Evolutionary conservation across 768 basidiomycete genomes (phyloP).

Genomic region (Gloeophyllum trabeum): DNA sequence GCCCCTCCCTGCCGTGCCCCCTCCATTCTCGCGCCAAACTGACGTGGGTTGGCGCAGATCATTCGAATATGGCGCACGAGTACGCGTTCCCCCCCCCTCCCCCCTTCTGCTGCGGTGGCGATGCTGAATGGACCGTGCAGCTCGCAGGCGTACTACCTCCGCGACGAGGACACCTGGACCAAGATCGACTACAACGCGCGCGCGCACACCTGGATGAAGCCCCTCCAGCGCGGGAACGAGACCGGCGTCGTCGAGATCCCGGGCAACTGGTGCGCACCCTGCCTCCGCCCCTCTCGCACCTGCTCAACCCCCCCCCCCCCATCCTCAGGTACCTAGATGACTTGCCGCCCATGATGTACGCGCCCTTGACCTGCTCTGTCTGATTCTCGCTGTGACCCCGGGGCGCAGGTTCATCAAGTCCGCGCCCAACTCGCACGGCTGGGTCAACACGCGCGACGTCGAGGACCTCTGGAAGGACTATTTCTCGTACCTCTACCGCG

Average conservation of each 20-base stretch:
- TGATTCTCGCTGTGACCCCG: too few relatives aligned
- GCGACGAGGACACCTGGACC: conserved; percentile 61
- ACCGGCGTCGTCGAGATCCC: conserved; percentile 58
- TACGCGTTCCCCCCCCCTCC: conserved; percentile 8
- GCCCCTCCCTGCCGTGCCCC: background rate
- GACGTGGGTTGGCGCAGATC: conserved; percentile 24
- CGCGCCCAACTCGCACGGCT: conserved; percentile 60
- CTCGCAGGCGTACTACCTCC: conserved; percentile 57
- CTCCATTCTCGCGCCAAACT: background rate
- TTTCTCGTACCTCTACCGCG: conserved; percentile 57
- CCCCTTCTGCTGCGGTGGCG: background rate
- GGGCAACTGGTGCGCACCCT: conserved; percentile 57
- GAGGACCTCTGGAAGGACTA: conserved; percentile 71
- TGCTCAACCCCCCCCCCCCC: too few relatives aligned
- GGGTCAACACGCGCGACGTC: conserved; percentile 57
- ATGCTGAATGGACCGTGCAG: conserved; percentile 16
- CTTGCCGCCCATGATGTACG: conserved; percentile 63
- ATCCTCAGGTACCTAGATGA: conserved; percentile 59
- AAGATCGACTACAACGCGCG: conserved; percentile 54
- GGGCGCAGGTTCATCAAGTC: conserved; percentile 59
- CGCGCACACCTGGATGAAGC: conserved; percentile 68
- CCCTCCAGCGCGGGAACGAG: conserved; percentile 47
- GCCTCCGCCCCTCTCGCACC: too few relatives aligned
- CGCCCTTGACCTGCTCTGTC: background rate
- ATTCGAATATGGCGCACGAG: conserved; percentile 48